Percentiles rank a stretch among this genome's conserved stretches.
Evolutionary conservation across 768 basidiomycete species (phyloP).

Genomic region (Strobilomyces dryophilus): DNA sequence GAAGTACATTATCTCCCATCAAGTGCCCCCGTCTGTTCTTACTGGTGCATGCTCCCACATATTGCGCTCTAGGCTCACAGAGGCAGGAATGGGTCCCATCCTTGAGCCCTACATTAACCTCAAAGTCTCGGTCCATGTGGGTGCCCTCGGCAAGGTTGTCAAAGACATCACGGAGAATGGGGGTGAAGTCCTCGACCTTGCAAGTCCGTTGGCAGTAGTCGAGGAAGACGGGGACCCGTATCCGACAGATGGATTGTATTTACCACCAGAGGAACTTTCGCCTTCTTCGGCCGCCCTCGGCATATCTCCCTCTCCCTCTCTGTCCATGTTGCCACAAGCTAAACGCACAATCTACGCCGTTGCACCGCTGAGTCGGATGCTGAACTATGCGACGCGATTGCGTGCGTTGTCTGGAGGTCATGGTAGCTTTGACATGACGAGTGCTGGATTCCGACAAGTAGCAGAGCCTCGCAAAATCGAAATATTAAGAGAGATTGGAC

Average conservation of each 20-base stretch:
- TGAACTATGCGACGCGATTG: slow-evolving; percentile 75
- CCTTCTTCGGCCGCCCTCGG: slow-evolving; percentile 51
- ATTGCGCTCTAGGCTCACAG: slow-evolving; percentile 56
- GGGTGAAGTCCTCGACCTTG: slow-evolving; percentile 74
- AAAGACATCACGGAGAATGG: slow-evolving; percentile 82
- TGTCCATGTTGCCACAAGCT: slow-evolving; percentile 35
- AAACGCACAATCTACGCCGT: slow-evolving; percentile 68
- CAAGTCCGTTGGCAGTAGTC: slow-evolving; percentile 30
- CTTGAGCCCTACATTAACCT: slow-evolving; percentile 76
- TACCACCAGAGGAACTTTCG: slow-evolving; percentile 73
- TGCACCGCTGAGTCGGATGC: slow-evolving; percentile 76
- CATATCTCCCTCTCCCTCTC: slow-evolving; percentile 24
- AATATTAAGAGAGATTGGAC: slow-evolving; percentile 76
- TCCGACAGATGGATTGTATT: slow-evolving; percentile 61
- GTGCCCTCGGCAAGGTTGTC: slow-evolving; percentile 69
- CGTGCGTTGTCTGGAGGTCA: slow-evolving; percentile 81
- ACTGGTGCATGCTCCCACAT: slow-evolving; percentile 62
- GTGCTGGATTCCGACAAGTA: slow-evolving; percentile 74
- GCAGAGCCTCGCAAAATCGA: slow-evolving; percentile 57
- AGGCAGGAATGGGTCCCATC: slow-evolving; percentile 65
- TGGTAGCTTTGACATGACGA: slow-evolving; percentile 74
- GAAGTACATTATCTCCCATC: slow-evolving; percentile 39
- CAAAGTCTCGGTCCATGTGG: slow-evolving; percentile 64
- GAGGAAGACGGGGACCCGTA: slow-evolving; percentile 42
- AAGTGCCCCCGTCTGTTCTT: slow-evolving; percentile 48